Base-by-base conservation (phyloP, 2,329 filamentous ascomycete species). In the Colletotrichum echinochloae region DNA sequence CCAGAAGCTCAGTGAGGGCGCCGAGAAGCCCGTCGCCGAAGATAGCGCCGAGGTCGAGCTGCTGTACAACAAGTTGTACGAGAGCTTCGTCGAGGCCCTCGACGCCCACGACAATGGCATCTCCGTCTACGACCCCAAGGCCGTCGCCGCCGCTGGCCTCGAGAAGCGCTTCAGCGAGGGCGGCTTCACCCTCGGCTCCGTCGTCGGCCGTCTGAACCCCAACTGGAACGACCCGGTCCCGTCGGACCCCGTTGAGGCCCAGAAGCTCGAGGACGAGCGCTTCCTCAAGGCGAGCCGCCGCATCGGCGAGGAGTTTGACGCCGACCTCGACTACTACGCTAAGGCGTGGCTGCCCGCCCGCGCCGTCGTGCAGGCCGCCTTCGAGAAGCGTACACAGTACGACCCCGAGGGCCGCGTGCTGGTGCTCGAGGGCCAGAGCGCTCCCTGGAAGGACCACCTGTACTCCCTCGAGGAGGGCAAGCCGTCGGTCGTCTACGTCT, bases 91-190 rank as follows among this genome's bases (percentile, higher is more conserved):
- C 79, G 96, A 99, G 85, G 94, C 96, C 2, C 91, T 99, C 66
- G 96, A 99, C 82, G 96, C 95, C 68, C 95, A 99, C 82, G 96
- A 99, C 86, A 99, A 99, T 81, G 96, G 96, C 75, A 92, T 99
- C 78, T 91, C 91, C 33, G 88, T 86, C 69, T 97, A 97, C 83
- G 94, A 97, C 79, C 86, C 92, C 35, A 86, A 87, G 30, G 90
- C 86, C 39, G 79, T 97, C 23, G 82, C 88, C 37, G 87, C 90
- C 37, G 92, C 93, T 0, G 92, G 91, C 5, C 81, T 98, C 51
- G 84, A 92, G 81, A 96, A 95, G 85, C 91, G 91, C 75, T 98
- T 97, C 84, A 91, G 90, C 75, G 88, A 95, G 77, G 91, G 92
- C 70, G 93, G 91, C 60, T 95, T 98, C 83, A 92, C 89, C 60